phyloP scores from a whole-genome alignment of 2,329 filamentous ascomycete species.

The Fusarium sp. region DNA sequence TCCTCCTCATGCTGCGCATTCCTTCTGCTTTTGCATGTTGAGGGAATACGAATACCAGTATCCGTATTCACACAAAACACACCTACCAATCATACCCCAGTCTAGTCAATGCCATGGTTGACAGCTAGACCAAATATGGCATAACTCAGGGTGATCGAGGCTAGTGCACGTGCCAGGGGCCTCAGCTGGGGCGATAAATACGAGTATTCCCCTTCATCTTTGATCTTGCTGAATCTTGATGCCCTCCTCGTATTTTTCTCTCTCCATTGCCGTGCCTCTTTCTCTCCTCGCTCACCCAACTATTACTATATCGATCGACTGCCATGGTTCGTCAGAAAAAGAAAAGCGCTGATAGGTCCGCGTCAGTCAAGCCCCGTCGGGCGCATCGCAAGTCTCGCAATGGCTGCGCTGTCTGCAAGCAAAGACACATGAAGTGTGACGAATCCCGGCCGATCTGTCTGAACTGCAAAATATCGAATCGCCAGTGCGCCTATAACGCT shows the following conservation, averaged over 20 bases:
- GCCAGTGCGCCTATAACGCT: background rate
- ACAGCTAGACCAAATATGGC: background rate
- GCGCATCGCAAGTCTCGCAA: background rate
- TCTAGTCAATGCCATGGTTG: background rate
- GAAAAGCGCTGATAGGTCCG: background rate
- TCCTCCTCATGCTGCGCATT: background rate
- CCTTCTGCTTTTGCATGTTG: background rate
- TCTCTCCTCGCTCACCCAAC: background rate
- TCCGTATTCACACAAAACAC: background rate
- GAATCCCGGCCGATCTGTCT: background rate
- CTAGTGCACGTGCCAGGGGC: background rate
- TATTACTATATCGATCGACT: background rate
- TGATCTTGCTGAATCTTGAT: background rate
- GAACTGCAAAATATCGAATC: background rate
- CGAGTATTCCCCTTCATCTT: background rate
- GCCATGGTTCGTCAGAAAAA: background rate
- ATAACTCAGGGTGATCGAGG: background rate
- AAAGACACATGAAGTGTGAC: background rate
- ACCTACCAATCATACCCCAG: background rate
- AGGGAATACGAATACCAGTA: background rate
- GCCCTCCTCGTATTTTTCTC: background rate
- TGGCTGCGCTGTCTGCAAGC: background rate
- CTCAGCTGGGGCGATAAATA: background rate
- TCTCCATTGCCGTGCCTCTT: background rate
- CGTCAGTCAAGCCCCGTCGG: background rate